Evolutionary conservation across 1,284 basidiomycete genomes (phyloP).

Genomic region (Apiotrichum veenhuisii): DNA sequence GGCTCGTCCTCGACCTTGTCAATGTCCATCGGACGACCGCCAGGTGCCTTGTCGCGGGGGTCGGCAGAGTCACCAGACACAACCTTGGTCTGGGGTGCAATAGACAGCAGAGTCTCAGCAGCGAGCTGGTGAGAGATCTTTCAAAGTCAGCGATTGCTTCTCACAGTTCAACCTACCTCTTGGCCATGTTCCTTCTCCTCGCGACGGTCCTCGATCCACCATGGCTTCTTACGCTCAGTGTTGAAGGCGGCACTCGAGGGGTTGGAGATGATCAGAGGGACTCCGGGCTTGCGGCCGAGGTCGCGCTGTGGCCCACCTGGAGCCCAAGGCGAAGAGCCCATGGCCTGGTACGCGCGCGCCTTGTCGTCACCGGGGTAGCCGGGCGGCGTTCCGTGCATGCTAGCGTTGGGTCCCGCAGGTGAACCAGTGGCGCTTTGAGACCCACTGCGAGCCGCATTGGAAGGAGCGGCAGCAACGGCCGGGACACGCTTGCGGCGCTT

Average conservation of each 20-base stretch:
- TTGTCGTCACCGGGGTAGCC: conserved; percentile 17
- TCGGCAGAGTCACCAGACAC: conserved; percentile 25
- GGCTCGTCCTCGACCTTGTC: conserved; percentile 29
- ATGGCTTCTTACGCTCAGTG: conserved; percentile 37
- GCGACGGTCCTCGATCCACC: conserved; percentile 39
- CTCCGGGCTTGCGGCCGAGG: conserved; percentile 19
- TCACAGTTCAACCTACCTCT: conserved; percentile 7
- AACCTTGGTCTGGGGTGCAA: conserved; percentile 39
- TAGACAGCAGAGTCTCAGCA: conserved; percentile 47
- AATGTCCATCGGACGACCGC: conserved; percentile 21
- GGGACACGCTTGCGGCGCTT: conserved; percentile 95
- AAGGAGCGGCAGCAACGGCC: conserved; percentile 53
- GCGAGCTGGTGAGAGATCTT: conserved; percentile 49
- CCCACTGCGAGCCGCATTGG: conserved; percentile 12
- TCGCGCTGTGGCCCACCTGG: conserved; percentile 11
- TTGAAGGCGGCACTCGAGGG: conserved; percentile 1
- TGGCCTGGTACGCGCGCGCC: conserved; percentile 9
- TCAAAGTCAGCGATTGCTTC: neutral
- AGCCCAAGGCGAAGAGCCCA: conserved; percentile 13
- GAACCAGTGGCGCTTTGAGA: conserved; percentile 13
- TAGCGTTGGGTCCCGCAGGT: neutral
- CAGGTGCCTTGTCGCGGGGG: conserved; percentile 20
- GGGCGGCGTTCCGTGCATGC: neutral
- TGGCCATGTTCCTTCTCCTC: conserved; percentile 11
- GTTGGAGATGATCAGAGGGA: conserved; percentile 19